Conservation (phyloP, 2,329 filamentous ascomycete species). For the Neopestalotiopsis rosae region DNA sequence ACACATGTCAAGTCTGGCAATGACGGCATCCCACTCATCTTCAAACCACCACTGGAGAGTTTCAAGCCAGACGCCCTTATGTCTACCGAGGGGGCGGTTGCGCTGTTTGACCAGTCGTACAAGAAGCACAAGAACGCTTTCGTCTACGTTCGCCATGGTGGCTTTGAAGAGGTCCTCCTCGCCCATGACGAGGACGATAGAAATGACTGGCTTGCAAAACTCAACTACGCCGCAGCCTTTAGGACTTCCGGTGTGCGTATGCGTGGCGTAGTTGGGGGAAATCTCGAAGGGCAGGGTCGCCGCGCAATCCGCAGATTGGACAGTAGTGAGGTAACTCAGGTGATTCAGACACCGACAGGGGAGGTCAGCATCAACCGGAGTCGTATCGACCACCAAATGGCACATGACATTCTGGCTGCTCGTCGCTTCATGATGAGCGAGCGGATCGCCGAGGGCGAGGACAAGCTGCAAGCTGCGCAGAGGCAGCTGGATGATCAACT, state of each 20-base stretch:
- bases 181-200: constrained; percentile 90
- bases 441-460: constrained; percentile 83
- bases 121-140: constrained; percentile 97
- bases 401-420: constrained; percentile 83
- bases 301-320: constrained; percentile 76
- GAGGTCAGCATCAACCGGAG: constrained; percentile 76
- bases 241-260: constrained; percentile 90
- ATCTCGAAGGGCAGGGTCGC: constrained; percentile 81
- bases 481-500: constrained; percentile 83
- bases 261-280: constrained; percentile 82
- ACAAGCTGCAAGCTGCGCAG: constrained; percentile 74
- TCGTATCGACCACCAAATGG: constrained; percentile 80
- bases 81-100: constrained; percentile 91
- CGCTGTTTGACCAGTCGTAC: constrained; percentile 83
- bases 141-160: constrained; percentile 84
- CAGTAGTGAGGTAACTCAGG: constrained; percentile 61
- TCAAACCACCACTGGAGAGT: constrained; percentile 85
- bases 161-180: constrained; percentile 87
- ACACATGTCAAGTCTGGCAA: constrained; percentile 79
- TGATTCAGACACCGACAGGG: constrained; percentile 73
- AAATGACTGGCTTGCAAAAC: constrained; percentile 94
- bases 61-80: constrained; percentile 95
- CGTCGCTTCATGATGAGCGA: constrained; percentile 81
- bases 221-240: constrained; percentile 96
- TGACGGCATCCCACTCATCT: constrained; percentile 78